phyloP scores from a whole-genome alignment of 1,284 basidiomycete genomes.

The Malassezia nana region DNA sequence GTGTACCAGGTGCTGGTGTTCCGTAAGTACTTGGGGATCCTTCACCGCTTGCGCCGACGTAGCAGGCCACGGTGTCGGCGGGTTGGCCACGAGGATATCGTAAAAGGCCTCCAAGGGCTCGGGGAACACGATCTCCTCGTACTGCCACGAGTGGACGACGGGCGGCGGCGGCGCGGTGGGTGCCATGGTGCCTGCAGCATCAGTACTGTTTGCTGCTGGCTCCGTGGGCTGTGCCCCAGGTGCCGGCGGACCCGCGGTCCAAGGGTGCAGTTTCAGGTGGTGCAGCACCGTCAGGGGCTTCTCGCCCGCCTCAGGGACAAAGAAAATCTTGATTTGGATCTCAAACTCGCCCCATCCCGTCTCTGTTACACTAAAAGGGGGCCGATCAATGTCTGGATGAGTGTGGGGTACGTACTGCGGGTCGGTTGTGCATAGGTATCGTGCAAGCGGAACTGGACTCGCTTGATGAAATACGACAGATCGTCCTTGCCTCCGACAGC shows the following conservation, averaged over 20 bases:
- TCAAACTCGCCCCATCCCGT: conserved; percentile 99
- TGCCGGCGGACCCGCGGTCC: conserved; percentile 51
- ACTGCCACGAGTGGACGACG: conserved; percentile 79
- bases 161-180: conserved; percentile 19
- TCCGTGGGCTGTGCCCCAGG: too few relatives aligned
- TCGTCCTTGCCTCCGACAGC: conserved; percentile 47
- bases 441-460: conserved; percentile 93
- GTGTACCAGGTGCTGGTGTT: conserved; percentile 39
- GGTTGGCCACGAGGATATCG: conserved; percentile 66
- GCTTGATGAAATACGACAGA: conserved; percentile 54
- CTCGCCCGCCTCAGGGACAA: conserved; percentile 81
- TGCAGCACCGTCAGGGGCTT: conserved; percentile 80
- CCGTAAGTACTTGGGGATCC: conserved; percentile 20
- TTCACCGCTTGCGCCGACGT: conserved; percentile 33
- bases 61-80: conserved; percentile 60
- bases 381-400: conserved; percentile 68
- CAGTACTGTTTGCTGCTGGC: neutral
- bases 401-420: conserved; percentile 58
- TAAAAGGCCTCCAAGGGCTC: conserved; percentile 86
- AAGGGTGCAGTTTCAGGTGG: conserved; percentile 92
- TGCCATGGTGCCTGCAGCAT: neutral
- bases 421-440: conserved; percentile 88
- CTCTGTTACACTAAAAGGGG: conserved; percentile 87
- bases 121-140: conserved; percentile 93
- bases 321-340: conserved; percentile 82